A percentile compares a stretch with the other conserved stretches of the same genome.
Evolutionary conservation across 441 rosid genomes (phyloP).

Genomic region (Breynia disticha): DNA sequence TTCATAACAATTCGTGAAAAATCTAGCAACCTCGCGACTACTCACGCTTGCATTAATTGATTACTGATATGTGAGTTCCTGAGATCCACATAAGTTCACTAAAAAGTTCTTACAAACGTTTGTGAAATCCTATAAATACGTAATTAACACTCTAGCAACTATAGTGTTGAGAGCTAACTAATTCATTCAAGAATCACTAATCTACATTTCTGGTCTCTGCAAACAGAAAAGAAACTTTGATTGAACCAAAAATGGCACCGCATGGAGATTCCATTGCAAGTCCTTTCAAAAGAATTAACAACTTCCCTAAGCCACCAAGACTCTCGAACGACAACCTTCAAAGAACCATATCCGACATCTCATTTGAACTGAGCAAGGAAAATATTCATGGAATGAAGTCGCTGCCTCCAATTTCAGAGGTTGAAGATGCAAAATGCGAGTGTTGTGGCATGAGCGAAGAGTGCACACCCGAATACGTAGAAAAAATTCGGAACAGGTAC

Average conservation of each 20-base stretch:
- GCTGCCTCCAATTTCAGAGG: conserved; percentile 56
- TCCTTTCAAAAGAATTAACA: conserved; percentile 20
- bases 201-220: too few relatives aligned
- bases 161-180: conserved; percentile 2
- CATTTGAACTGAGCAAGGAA: conserved; percentile 45
- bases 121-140: conserved; percentile 26
- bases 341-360: conserved; percentile 58
- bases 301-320: conserved; percentile 47
- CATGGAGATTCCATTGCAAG: conserved; percentile 42
- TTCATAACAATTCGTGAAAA: conserved; percentile 21
- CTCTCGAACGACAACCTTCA: conserved; percentile 43
- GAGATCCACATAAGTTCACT: conserved; percentile 24
- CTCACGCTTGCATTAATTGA: conserved; percentile 18
- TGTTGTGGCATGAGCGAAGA: conserved; percentile 94
- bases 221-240: too few relatives aligned
- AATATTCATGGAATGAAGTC: conserved; percentile 8
- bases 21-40: conserved; percentile 28
- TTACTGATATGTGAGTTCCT: conserved; percentile 27
- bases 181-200: too few relatives aligned
- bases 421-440: conserved; percentile 76
- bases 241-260: conserved; percentile 46
- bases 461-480: conserved; percentile 79
- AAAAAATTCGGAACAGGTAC: conserved; percentile 48
- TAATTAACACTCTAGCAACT: neutral
- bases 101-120: conserved; percentile 5